A percentile compares a stretch with the other conserved stretches of the same genome.
Evolutionary conservation across 148 eudicot species (phyloP).

Genomic region (Camellia japonica): DNA sequence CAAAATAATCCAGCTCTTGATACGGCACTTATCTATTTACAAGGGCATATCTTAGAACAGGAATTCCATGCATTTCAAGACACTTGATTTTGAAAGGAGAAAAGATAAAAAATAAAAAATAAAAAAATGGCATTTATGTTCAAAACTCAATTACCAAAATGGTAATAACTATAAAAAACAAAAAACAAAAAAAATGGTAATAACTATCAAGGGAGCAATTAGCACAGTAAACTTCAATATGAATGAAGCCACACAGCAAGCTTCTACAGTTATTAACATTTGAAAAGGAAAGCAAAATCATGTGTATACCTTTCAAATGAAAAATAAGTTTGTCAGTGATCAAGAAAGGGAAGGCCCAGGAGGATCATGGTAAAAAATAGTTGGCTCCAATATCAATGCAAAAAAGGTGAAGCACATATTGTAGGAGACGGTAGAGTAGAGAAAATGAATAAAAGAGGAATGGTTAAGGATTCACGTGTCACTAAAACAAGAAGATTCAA

Average conservation of each 20-base stretch:
- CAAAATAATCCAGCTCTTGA: constrained; percentile 88
- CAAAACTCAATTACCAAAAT: background rate
- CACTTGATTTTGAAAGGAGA: constrained; percentile 36
- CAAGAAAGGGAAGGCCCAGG: background rate
- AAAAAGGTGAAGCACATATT: background rate
- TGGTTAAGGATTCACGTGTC: background rate
- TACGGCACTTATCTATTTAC: constrained; percentile 74
- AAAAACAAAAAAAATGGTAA: too few species aligned
- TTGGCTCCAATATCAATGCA: background rate
- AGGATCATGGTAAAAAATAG: too few species aligned
- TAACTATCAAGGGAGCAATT: background rate
- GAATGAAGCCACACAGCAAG: background rate
- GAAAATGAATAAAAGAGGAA: background rate
- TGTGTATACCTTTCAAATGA: background rate
- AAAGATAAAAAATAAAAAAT: background rate
- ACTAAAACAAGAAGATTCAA: background rate
- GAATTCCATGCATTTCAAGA: constrained; percentile 77
- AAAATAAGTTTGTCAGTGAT: background rate
- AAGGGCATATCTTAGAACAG: constrained; percentile 91
- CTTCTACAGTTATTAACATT: too few species aligned
- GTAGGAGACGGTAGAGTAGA: background rate
- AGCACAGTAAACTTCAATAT: background rate
- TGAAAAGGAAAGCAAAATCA: background rate
- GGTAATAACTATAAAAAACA: too few species aligned
- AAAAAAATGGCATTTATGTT: background rate